Evolutionary conservation across 441 rosid species (phyloP), one percentile per base, ranked within the genome.

Genomic region (Populus hybrid): DNA sequence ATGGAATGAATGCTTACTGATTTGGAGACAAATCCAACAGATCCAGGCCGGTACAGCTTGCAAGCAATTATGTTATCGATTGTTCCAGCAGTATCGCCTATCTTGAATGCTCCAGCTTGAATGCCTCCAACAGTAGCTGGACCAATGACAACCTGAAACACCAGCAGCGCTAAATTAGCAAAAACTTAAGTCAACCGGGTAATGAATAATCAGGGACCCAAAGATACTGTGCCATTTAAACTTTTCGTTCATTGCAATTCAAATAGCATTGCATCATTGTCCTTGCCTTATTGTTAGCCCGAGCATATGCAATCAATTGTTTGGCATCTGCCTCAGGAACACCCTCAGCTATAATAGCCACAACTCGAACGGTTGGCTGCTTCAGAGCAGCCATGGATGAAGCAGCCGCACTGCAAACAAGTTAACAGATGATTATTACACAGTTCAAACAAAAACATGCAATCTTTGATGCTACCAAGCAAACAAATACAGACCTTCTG

Each of bases 81-180:
- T 74, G 99, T 95, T 83, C 98, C 99, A 35, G 99, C 98, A 85
- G 99, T 95, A 86, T 95, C 99, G 65, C 99, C 99, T 34, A 95
- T 95, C 87, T 93, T 95, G 86, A 95, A 93, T 76, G 99, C 98
- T 79, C 99, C 99, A 80, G 95, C 99, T 87, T 93, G 98, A 81
- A 93, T 83, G 78, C 99, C 99, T 85, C 99, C 99, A 68, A 95
- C 99, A n/a, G 99, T 95, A 76, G 99, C 99, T 36, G 99, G 99
- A 75, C 99, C 99, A 75, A 95, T 89, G 76, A 95, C 95, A 88
- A 95, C 98, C 99, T 95, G 86, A 46, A 79, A 66, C 24, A 81
- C 42, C 81, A 81, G 57, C 80, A 77, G 57, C 61, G 67, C 35
- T 59, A 83, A 78, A 69, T 67, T 66, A 78, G 71, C 65, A 67